Percentiles rank a stretch among this genome's conserved stretches.
These are phyloP conservation scores for Teratosphaeria destructans DNA, from an alignment of 2,329 filamentous ascomycete species.

Conservation along the genomic window DNA sequence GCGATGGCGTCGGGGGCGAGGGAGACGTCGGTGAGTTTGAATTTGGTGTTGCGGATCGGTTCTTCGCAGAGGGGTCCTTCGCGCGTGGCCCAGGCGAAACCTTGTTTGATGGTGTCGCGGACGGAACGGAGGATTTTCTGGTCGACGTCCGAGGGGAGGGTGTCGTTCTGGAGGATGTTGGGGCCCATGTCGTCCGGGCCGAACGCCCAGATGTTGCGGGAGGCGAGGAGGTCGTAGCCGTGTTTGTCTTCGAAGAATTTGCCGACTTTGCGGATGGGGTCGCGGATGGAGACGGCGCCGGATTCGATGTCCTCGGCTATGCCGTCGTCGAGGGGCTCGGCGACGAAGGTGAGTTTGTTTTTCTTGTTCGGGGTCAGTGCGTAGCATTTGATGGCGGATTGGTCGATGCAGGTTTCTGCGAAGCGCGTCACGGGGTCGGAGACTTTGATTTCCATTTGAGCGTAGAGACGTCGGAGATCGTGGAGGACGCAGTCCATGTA, in stretches of 20 bases:
- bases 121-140: constrained; percentile 81
- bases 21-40: constrained; percentile 84
- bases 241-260: constrained; percentile 97
- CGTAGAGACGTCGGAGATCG: constrained; percentile 84
- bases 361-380: constrained; percentile 98
- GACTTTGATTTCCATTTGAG: constrained; percentile 98
- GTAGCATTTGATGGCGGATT: constrained; percentile 95
- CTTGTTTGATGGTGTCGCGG: constrained; percentile 85
- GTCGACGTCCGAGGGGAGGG: constrained; percentile 85
- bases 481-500: constrained; percentile 99
- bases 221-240: constrained; percentile 90
- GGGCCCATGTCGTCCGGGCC: constrained; percentile 89
- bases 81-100: constrained; percentile 90
- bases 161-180: constrained; percentile 95
- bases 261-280: constrained; percentile 83
- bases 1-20: constrained; percentile 86
- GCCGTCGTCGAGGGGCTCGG: constrained; percentile 87
- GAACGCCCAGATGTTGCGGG: constrained; percentile 96
- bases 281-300: constrained; percentile 80
- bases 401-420: constrained; percentile 95
- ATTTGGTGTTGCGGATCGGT: constrained; percentile 95
- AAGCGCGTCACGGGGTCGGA: constrained; percentile 96
- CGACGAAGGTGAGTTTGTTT: constrained; percentile 98
- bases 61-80: constrained; percentile 97
- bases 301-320: constrained; percentile 92